Evolutionary conservation across 495 filamentous ascomycete species (phyloP), one percentile per base, ranked within the genome.

Genomic region (Aeminium ludgeri): DNA sequence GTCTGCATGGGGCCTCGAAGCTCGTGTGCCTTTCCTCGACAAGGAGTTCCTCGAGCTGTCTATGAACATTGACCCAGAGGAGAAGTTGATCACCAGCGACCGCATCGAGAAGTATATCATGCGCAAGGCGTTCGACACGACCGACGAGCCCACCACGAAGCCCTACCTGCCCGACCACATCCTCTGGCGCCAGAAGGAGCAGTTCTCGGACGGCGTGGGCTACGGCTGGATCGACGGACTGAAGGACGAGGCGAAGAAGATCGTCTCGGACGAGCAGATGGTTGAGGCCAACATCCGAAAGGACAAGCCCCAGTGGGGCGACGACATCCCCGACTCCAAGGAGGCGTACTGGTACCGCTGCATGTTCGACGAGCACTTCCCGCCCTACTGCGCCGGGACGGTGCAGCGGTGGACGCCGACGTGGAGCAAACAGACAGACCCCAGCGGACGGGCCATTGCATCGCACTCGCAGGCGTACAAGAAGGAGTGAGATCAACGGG

Each of bases 301-400:
- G 69, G 86, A 87, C 37, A 94, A 93, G 70, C 73, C 81, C 20
- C 85, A 93, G 59, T 97, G 89, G 89, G 87, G 82, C 27, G 60
- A 61, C 36, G 89, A 97, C 53, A 72, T 91, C 42, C 89, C 89
- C 34, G 86, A 95, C 55, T 83, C 76, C 50, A 97, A 97, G 70
- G 89, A 97, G 66, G 86, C 86, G 72, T 86, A 95, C 68, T 96
- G 89, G 91, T 97, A 97, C 67, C 78, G 89, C 49, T 64, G 56
- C 53, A 96, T 97, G 85, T 97, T 96, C 58, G 89, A 97, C 58
- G 89, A 97, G 69, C 86, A 84, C 61, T 97, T 96, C 72, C 91
- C 91, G 30, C 66, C 77, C 18, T 77, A 80, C 54, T 94, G 86
- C 60, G 89, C 91, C 19, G 73, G 69, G 16, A 96, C 91, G 28